Evolutionary conservation across 2,329 filamentous ascomycete species (phyloP), one percentile per base, ranked within the genome.

Genomic region (Biscogniauxia sp.): DNA sequence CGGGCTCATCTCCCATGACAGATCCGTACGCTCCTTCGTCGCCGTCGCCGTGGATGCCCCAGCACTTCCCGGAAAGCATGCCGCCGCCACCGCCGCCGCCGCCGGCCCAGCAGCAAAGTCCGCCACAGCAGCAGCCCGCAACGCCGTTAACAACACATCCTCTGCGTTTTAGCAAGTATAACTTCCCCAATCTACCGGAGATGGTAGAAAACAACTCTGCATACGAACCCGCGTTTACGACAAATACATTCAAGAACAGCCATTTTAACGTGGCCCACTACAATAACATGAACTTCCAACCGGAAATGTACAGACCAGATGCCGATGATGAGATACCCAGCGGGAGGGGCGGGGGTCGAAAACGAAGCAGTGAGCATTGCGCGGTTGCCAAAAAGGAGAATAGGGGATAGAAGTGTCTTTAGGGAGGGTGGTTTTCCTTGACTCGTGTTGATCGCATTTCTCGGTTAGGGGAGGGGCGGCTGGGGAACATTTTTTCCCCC

Each of bases 261-360:
- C 84, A 88, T 58, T 88, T 85, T 75, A 89, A 89, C 67, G 82
- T 82, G 53, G 86, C 87, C 0, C 87, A 90, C 69, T 89, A 85
- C 66, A 85, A 86, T 61, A 90, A 89, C 64, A 84, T 85, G 50
- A 80, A 84, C 64, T 85, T 86, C 64, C 82, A 84, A 61, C 83
- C 83, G 0, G 82, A 85, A 64, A 80, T 82, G 70, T 84, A 80
- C 66, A 75, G 70, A 51, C 78, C 78, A 5, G 75, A 73, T 1
- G 66, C 70, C 20, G 77, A 79, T 7, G 76, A 79, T n/a, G 70
- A 73, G 56, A 69, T 63, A 37, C 61, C 64, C 53, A 63, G 58
- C 57, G 66, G 65, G 58, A 72, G 61, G 54, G 63, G 56, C 9
- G 61, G 70, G 53, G 65, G 63, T 59, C 69, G 68, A 61, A 73